A percentile compares a stretch with the other conserved stretches of the same genome.
Conservation (phyloP, 2,329 filamentous ascomycete species). For the Aureobasidium mangrovei region DNA sequence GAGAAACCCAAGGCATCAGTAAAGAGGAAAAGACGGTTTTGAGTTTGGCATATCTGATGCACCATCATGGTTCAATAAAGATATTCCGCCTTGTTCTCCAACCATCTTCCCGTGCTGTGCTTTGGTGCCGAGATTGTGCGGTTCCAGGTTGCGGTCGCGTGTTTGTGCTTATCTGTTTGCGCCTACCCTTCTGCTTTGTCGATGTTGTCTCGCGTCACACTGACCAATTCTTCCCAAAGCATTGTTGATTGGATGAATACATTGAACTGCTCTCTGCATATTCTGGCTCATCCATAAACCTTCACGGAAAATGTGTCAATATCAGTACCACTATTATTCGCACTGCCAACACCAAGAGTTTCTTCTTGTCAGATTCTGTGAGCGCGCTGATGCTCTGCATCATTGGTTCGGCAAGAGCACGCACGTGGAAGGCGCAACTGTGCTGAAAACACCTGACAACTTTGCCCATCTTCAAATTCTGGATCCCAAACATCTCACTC, state of each 20-base stretch:
- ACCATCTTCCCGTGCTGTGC: too few relatives aligned
- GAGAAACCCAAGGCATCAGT: conserved; percentile 42
- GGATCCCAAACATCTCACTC: too few relatives aligned
- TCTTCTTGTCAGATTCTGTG: conserved; percentile 22
- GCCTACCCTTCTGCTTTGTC: background rate
- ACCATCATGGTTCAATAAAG: background rate
- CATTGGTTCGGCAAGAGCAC: background rate
- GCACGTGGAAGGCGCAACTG: conserved; percentile 7
- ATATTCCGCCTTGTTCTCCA: too few relatives aligned
- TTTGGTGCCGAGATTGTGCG: background rate
- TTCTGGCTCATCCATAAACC: background rate
- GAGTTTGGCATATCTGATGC: conserved; percentile 16
- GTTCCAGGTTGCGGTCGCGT: background rate
- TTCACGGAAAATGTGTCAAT: conserved; percentile 24
- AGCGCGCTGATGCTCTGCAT: background rate
- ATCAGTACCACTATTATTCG: conserved; percentile 25
- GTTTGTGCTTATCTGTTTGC: conserved; percentile 4
- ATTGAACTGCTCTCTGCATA: background rate
- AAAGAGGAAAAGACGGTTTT: conserved; percentile 53
- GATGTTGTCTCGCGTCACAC: background rate
- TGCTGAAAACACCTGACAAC: background rate
- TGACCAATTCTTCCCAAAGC: background rate
- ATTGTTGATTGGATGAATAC: background rate
- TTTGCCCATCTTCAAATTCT: background rate
- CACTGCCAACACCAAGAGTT: conserved; percentile 25